Conservation (phyloP, 768 basidiomycete species). For the Podaxis pistillaris region DNA sequence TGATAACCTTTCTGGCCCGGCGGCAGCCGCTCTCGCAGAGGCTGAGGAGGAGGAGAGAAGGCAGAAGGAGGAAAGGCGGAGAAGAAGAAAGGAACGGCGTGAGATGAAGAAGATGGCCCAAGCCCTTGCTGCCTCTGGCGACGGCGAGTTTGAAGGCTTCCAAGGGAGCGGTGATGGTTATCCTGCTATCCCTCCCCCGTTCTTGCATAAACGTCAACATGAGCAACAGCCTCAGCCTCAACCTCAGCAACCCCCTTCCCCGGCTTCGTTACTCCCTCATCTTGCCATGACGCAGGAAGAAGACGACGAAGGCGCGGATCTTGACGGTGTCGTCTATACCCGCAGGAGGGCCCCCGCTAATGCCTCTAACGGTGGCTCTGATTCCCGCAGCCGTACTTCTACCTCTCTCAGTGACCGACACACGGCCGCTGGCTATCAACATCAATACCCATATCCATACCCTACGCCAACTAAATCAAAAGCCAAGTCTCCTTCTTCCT, state of each 20-base stretch:
- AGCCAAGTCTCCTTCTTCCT: neutral
- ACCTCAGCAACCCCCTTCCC: conserved; percentile 8
- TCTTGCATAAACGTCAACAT: conserved; percentile 11
- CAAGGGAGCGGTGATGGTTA: conserved; percentile 45
- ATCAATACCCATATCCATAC: neutral
- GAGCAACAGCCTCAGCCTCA: conserved; percentile 14
- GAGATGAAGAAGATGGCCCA: conserved; percentile 15
- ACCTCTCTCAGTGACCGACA: conserved; percentile 35
- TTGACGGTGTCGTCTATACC: conserved; percentile 57
- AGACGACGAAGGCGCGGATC: conserved; percentile 53
- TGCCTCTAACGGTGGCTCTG: conserved; percentile 43
- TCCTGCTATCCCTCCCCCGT: conserved; percentile 7
- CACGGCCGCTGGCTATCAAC: conserved; percentile 15
- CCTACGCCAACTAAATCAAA: neutral
- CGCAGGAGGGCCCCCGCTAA: conserved; percentile 29
- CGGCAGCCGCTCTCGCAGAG: conserved; percentile 31
- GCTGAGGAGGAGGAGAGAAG: conserved; percentile 39
- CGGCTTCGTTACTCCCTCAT: conserved; percentile 5
- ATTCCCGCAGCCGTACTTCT: conserved; percentile 63
- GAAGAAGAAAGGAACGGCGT: conserved; percentile 42
- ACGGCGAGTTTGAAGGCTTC: conserved; percentile 61
- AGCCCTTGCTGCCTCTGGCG: conserved; percentile 27
- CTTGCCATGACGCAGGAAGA: conserved; percentile 28
- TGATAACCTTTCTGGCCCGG: conserved; percentile 43
- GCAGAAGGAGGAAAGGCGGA: conserved; percentile 47